A percentile compares a stretch with the other conserved stretches of the same genome.
These are phyloP conservation scores for Umbelopsis vinacea DNA, from an alignment of 192 early-diverging fungal species.

Conservation along the genomic window DNA sequence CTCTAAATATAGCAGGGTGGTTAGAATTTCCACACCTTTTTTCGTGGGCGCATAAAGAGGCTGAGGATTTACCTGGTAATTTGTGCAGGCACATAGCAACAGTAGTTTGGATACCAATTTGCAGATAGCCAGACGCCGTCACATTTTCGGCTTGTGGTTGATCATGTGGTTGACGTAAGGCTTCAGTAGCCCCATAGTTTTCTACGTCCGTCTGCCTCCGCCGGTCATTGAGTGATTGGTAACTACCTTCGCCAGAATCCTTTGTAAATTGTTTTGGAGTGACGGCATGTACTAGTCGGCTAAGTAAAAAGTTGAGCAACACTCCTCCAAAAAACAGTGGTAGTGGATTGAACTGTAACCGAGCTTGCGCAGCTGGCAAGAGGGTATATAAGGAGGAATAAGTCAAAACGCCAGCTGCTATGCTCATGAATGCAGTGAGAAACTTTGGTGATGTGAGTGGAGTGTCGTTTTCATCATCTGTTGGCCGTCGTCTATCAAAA, in stretches of 20 bases:
- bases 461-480: conserved; percentile 1
- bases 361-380: conserved; percentile 28
- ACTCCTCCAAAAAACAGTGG: conserved; percentile 32
- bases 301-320: conserved; percentile 33
- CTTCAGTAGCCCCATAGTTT: conserved; percentile 29
- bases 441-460: conserved; percentile 26
- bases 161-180: conserved; percentile 6
- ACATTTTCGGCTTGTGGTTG: background rate
- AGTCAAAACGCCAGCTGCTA: conserved; percentile 35
- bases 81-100: conserved; percentile 58
- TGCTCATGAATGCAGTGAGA: conserved; percentile 26
- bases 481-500: conserved; percentile 30
- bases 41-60: background rate
- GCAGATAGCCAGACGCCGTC: conserved; percentile 22
- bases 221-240: conserved; percentile 1
- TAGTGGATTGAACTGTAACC: background rate
- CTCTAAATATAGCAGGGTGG: conserved; percentile 36
- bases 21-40: background rate
- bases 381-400: conserved; percentile 37
- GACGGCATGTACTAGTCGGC: conserved; percentile 23
- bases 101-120: conserved; percentile 60
- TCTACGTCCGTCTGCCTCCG: background rate
- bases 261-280: conserved; percentile 24
- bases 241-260: conserved; percentile 8
- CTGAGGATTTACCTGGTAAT: conserved; percentile 50